Base-by-base conservation (phyloP, 257 asterid genomes). In the Nicotiana paniculata region DNA sequence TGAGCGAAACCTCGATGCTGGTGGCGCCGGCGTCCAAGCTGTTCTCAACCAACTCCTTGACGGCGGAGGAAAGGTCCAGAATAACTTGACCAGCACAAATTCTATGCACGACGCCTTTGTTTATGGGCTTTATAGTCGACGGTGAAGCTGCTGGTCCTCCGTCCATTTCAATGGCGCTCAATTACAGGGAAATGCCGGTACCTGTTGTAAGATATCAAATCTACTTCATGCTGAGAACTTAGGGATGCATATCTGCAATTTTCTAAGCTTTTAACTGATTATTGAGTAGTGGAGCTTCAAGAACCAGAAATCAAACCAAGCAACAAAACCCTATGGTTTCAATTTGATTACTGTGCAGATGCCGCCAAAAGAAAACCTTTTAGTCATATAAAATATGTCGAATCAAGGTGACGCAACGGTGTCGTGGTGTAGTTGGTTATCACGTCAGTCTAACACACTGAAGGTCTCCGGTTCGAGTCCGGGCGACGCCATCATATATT, bases 21-120 rank as follows among this genome's bases (percentile, higher is more conserved):
- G 98, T 92, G 76, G 98, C 93, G 85, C 97, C 97, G 80, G 98
- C 97, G 69, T 96, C 99, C 70, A 96, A 91, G 96, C 99, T 96
- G 93, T 96, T 96, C 90, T 96, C 99, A 13, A 96, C 97, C 84
- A 96, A 96, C 90, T 94, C 99, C 93, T 94, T 96, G 77, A 96
- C 98, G 58, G 98, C 98, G 51, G 99, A 94, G 39, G 98, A 88
- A 65, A 96, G 97, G 93, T 92, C 98, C 7, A 96, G 16, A 53
- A 96, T 94, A 67, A 96, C 98, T 85, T 96, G 98, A 8, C 99
- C 98, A 10, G 99, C 91, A 86, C 95, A 92, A 63, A 96, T 94
- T 30, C 94, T 87, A 88, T 93, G 98, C 81, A 92, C 97, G 5
- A 90, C 92, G 62, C 89, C 88, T 81, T 90, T 96, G 86, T 87